These are phyloP conservation scores for Digitaria exilis DNA, from an alignment of 202 grass and related monocot species.

Conservation along the genomic window DNA sequence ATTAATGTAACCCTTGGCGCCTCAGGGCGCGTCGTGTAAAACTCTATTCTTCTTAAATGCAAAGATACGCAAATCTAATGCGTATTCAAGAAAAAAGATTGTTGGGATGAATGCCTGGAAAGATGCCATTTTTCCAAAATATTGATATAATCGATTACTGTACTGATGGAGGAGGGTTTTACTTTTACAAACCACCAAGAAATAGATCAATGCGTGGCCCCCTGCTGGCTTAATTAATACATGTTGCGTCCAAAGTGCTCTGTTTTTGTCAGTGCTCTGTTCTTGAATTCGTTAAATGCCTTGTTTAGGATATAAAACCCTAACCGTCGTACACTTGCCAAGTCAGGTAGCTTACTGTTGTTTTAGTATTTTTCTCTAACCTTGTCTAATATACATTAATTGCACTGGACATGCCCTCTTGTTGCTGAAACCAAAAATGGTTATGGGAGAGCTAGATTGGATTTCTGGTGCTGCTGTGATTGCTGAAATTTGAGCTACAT, in stretches of 20 bases:
- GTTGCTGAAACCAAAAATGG: not conserved
- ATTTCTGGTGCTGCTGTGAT: not conserved
- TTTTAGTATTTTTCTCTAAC: not conserved
- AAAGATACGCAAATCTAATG: too few species aligned
- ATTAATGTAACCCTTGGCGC: too few species aligned
- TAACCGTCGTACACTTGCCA: not conserved
- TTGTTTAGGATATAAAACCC: slow-evolving; percentile 6
- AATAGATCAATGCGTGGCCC: not conserved
- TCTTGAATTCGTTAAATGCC: slow-evolving; percentile 1
- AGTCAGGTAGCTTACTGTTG: not conserved
- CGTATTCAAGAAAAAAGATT: too few species aligned
- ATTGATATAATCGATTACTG: not conserved
- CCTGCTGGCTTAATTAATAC: not conserved
- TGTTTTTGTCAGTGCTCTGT: slow-evolving; percentile 23
- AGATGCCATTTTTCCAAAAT: not conserved
- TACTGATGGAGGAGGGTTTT: not conserved
- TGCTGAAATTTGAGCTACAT: not conserved
- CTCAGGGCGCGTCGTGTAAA: too few species aligned
- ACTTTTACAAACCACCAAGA: not conserved
- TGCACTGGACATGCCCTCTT: not conserved
- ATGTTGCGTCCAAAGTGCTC: not conserved
- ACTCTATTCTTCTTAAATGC: too few species aligned
- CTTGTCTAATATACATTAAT: not conserved
- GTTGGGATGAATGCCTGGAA: not conserved
- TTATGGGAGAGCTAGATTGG: not conserved